Evolutionary conservation across 1,284 basidiomycete species (phyloP).

Genomic region (Coriolopsis trogii): DNA sequence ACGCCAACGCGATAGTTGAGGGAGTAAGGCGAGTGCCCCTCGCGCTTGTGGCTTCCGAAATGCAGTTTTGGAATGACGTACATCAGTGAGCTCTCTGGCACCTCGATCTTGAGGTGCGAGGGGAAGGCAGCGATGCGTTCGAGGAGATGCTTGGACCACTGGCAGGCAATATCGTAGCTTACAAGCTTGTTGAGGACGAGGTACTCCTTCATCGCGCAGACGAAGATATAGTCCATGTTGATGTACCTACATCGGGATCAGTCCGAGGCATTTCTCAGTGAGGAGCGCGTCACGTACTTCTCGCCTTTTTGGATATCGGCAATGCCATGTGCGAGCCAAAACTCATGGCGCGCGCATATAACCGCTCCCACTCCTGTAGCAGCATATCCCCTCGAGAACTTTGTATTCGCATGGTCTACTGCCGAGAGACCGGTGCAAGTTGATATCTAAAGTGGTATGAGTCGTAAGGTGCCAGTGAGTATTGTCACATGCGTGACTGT

Average conservation of each 20-base stretch:
- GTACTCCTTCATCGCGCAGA: constrained; percentile 7
- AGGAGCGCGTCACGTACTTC: constrained; percentile 4
- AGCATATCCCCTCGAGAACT: constrained; percentile 19
- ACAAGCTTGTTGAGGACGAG: constrained; percentile 1
- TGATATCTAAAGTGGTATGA: constrained; percentile 11
- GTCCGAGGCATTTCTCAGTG: not conserved
- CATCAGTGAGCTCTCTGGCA: not conserved
- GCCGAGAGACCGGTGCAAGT: constrained; percentile 22
- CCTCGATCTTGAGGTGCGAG: not conserved
- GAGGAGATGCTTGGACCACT: constrained; percentile 19
- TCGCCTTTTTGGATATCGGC: constrained; percentile 23
- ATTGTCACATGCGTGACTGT: not conserved
- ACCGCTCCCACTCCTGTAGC: constrained; percentile 27
- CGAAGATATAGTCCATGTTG: constrained; percentile 31
- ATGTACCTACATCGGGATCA: constrained; percentile 18
- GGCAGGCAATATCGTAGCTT: constrained; percentile 29
- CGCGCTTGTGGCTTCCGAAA: constrained; percentile 15
- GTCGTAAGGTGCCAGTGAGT: not conserved
- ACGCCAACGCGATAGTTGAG: constrained; percentile 17
- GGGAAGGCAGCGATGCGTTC: constrained; percentile 13
- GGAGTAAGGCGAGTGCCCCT: constrained; percentile 23
- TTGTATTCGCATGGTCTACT: constrained; percentile 18
- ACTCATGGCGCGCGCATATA: constrained; percentile 26
- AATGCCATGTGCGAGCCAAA: constrained; percentile 9
- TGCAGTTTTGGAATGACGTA: constrained; percentile 28